Percentiles rank a stretch among this genome's conserved stretches.
phyloP scores from a whole-genome alignment of 345 rosid species.

The Clausena lansium region DNA sequence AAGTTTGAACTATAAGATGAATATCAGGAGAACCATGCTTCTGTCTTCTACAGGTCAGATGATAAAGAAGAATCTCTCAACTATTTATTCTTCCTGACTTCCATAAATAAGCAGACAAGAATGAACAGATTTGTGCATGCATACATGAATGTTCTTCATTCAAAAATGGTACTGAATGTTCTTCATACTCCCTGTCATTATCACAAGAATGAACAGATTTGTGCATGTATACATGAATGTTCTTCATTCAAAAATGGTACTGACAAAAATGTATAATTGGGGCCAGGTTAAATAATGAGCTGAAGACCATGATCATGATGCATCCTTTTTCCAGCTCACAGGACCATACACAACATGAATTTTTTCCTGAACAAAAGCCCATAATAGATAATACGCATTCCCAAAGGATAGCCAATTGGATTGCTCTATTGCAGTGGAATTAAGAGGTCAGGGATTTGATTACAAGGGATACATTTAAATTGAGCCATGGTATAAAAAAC shows the following conservation, averaged over 20 bases:
- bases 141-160: neutral
- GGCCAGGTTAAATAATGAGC: neutral
- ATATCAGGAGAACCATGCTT: neutral
- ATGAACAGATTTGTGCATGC: neutral
- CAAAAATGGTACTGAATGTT: neutral
- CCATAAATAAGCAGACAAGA: neutral
- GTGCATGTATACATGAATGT: neutral
- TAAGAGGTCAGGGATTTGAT: too few relatives aligned
- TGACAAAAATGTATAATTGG: neutral
- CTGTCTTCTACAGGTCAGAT: neutral
- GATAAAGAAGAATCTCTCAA: neutral
- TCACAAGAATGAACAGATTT: neutral
- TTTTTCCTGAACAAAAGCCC: neutral
- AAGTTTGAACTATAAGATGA: neutral
- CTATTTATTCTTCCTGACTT: neutral
- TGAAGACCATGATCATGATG: neutral
- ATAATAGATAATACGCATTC: neutral
- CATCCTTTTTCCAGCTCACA: neutral
- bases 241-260: neutral
- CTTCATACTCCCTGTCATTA: neutral
- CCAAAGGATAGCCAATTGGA: too few relatives aligned
- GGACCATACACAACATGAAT: neutral
- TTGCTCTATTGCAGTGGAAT: too few relatives aligned
- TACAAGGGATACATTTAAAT: too few relatives aligned
- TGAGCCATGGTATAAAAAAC: too few relatives aligned